Base-by-base conservation (phyloP, 257 asterid genomes). In the Solanum verrucosum region DNA sequence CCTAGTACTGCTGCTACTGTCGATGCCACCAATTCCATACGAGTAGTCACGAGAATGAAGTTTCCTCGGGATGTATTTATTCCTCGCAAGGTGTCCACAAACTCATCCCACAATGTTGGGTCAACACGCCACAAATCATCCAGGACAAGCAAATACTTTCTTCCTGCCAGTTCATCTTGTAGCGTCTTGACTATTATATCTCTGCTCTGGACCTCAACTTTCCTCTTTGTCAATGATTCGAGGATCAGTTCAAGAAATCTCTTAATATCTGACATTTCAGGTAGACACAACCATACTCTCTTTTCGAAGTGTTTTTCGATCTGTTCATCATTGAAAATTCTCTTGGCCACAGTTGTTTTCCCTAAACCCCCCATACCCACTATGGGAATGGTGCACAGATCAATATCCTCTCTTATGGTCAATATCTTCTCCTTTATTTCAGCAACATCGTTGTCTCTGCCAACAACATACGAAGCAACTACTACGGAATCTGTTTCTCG, bases 61-160 rank as follows among this genome's bases (percentile, higher is more conserved):
- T 73, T 91, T 70, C 92, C 84, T 77, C n/a, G 7, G 6, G 34
- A 40, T 6, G 35, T n/a, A 0, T 40, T n/a, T 77, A 77, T 12
- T 13, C 60, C 56, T 7, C 7, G 7, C 23, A 77, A 7, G 3
- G 60, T 77, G 4, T 40, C 60, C 7, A 40, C 1, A 0, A 77
- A 77, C 4, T 77, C 63, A 1, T 86, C 74, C 94, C 90, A 89
- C 4, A 13, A 9, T 10, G 1, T 34, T 0, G 1, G 0, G 9
- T 87, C 73, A 0, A 74, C 90, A 25, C n/a, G 77, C 93, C 93
- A 91, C 14, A 91, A 65, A 29, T 92, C 94, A 65, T 92, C 90
- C n/a, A 88, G 84, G 31, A 91, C 86, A 3, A 92, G 86, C 4
- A 92, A 31, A 84, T 49, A 88, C 6, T 38, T 88, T 70, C 38